phyloP scores from a whole-genome alignment of 768 basidiomycete genomes.

The Cystofilobasidium capitatum region DNA sequence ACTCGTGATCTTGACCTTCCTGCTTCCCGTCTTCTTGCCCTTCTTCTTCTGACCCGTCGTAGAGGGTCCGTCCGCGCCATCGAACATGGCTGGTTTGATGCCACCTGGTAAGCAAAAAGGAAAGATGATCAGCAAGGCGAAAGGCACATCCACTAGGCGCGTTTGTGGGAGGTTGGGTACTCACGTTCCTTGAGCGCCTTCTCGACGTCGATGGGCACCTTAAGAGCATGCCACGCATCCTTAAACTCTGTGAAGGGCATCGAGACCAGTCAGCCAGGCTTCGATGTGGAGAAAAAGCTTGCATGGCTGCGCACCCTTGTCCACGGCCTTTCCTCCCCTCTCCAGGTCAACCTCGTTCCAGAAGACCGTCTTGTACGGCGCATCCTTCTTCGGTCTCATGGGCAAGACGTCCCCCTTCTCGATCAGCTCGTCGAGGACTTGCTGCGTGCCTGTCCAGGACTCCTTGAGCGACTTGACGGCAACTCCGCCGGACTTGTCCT shows the following conservation, averaged over 20 bases:
- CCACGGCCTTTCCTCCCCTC: constrained; percentile 43
- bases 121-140: background rate
- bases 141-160: background rate
- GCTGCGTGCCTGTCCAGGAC: constrained; percentile 78
- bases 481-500: constrained; percentile 72
- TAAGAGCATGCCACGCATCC: constrained; percentile 75
- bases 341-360: constrained; percentile 65
- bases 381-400: constrained; percentile 75
- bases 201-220: constrained; percentile 77
- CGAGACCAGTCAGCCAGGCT: constrained; percentile 10
- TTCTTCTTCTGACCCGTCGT: constrained; percentile 56
- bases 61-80: constrained; percentile 50
- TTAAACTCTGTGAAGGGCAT: constrained; percentile 55
- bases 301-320: constrained; percentile 48
- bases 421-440: constrained; percentile 79
- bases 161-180: constrained; percentile 28
- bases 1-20: constrained; percentile 76
- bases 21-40: constrained; percentile 63
- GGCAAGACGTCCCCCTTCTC: constrained; percentile 78
- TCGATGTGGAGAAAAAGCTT: constrained; percentile 9
- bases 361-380: constrained; percentile 71
- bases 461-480: constrained; percentile 76
- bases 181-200: constrained; percentile 63
- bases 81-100: constrained; percentile 48
- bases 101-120: constrained; percentile 51